Evolutionary conservation across 2,329 filamentous ascomycete species (phyloP).

Genomic region (Cladosporium sp.): DNA sequence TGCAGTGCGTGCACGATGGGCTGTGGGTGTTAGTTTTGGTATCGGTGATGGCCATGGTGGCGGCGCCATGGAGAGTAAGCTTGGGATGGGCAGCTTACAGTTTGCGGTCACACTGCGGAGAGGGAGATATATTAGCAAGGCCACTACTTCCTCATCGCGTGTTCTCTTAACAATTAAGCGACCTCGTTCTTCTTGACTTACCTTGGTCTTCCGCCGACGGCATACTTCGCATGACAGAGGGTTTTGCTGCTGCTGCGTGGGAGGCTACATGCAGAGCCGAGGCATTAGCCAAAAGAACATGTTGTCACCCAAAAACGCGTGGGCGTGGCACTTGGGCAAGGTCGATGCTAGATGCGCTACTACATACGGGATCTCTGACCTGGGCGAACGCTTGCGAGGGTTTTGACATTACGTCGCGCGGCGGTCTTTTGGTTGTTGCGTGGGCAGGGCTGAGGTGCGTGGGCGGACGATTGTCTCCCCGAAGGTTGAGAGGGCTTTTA

Average conservation of each 20-base stretch:
- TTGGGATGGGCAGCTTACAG: conserved; percentile 3
- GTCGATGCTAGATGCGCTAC: no score
- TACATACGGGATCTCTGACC: conserved; percentile 9
- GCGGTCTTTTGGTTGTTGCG: neutral
- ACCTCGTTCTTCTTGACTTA: no score
- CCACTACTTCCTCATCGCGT: no score
- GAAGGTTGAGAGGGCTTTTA: neutral
- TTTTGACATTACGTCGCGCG: conserved; percentile 10
- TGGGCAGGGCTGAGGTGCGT: neutral
- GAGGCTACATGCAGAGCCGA: conserved; percentile 6
- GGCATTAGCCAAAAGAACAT: neutral
- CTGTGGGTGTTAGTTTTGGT: conserved; percentile 1
- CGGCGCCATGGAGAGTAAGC: neutral
- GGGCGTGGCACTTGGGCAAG: no score
- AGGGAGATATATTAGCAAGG: neutral
- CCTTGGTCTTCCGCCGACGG: conserved; percentile 21
- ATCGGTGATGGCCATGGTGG: neutral
- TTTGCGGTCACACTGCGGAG: conserved; percentile 10
- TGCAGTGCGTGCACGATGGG: conserved; percentile 13
- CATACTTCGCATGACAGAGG: conserved; percentile 19
- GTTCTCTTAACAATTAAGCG: neutral
- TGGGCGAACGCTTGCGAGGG: conserved; percentile 7
- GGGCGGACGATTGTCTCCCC: conserved; percentile 5
- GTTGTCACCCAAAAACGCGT: no score
- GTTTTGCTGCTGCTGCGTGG: conserved; percentile 13